Base-by-base conservation (phyloP, 73 alveolate species). In the Urostyla sp. region DNA sequence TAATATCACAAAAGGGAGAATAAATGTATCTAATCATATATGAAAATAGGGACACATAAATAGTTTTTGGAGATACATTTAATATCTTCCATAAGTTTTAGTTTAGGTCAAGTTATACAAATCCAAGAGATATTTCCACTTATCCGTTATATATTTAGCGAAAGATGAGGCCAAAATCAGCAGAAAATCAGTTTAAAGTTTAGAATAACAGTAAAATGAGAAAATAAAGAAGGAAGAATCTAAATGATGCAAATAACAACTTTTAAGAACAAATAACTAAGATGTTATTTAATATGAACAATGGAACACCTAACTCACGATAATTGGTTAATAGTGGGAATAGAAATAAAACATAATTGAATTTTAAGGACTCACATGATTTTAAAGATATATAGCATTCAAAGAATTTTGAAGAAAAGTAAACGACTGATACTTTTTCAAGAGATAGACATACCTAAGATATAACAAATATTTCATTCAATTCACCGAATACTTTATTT, bases 121-220 rank as follows among this genome's bases (percentile, higher is more conserved):
- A 69, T 24, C 57, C 83, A 10, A 69, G 49, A 40, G 34, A 16
- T 31, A 4, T 69, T 6, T 1, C n/a, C 4, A 69, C 40, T 5
- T 69, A 48, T 32, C 83, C 83, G 0, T 5, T 27, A 24, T 31
- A 48, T 48, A 48, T 46, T n/a, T n/a, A 69, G 31, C 44, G 69
- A 69, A 69, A 69, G 34, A 36, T 69, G 7, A 23, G 83, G 48
- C 69, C 83, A 37, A 46, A 27, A 10, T 36, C 69, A 6, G 83
- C 69, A 23, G 52, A 16, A 6, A 31, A 24, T 16, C 6, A 10
- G 6, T n/a, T 18, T 35, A 5, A 15, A 8, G 30, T 4, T 27
- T 36, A 20, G 2, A 27, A 4, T 4, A 36, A 35, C 30, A 30
- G 53, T 20, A 32, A 32, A 35, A 11, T 50, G 16, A 11, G 20